Evolutionary conservation across 495 filamentous ascomycete genomes (phyloP).

Genomic region (Podospora appendiculata): DNA sequence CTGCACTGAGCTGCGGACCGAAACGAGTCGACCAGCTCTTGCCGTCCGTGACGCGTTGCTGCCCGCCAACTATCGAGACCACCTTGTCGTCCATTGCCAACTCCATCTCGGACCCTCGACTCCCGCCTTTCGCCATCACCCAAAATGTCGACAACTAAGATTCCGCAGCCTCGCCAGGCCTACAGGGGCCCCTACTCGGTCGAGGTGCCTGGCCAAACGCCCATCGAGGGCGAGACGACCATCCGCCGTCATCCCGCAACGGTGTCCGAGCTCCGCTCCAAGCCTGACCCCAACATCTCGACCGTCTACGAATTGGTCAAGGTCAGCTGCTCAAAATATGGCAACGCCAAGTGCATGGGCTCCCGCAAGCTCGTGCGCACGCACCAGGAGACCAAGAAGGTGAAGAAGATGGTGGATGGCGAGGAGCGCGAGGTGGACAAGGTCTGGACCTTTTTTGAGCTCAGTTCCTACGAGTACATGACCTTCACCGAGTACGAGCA

Average conservation of each 20-base stretch:
- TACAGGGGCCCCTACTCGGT: constrained; percentile 65
- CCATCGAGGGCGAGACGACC: constrained; percentile 81
- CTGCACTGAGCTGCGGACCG: too few relatives aligned
- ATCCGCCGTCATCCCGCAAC: constrained; percentile 71
- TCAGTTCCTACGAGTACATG: constrained; percentile 78
- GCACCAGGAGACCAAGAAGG: constrained; percentile 88
- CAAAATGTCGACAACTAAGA: constrained; percentile 40
- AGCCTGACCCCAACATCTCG: constrained; percentile 54
- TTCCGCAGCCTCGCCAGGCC: constrained; percentile 53
- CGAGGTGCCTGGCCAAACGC: constrained; percentile 64
- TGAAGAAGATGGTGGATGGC: constrained; percentile 94
- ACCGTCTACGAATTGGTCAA: constrained; percentile 85
- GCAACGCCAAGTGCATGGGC: constrained; percentile 82
- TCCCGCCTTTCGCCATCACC: background rate
- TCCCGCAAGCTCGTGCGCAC: constrained; percentile 72
- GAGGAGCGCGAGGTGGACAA: constrained; percentile 86
- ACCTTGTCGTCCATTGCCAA: background rate
- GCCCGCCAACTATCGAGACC: too few relatives aligned
- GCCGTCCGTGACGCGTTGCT: too few relatives aligned
- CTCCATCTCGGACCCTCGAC: background rate
- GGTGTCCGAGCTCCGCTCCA: constrained; percentile 60
- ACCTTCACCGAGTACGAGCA: constrained; percentile 86
- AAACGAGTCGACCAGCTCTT: too few relatives aligned
- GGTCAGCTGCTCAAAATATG: constrained; percentile 69
- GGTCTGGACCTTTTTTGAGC: constrained; percentile 93